Base-by-base conservation (phyloP, 1,139 yeast genomes). In the Kodamaea alishanica region DNA sequence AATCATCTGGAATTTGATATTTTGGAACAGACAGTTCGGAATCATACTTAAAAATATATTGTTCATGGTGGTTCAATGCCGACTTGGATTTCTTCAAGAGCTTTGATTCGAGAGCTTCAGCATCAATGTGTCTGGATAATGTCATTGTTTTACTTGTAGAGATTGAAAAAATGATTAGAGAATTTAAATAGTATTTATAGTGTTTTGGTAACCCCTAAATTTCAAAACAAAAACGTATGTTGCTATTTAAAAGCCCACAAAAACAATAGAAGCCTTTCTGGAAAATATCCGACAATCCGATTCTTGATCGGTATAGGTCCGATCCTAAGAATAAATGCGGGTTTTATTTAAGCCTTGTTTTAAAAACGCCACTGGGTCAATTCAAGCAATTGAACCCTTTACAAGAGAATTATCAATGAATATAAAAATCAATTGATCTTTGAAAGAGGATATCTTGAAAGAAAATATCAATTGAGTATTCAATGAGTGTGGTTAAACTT, bases 1-100 rank as follows among this genome's bases (percentile, higher is more conserved):
- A 84, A 9, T 68, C 51, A 26, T 68, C 58, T 1, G 90, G 90
- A 36, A 88, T 67, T 42, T 65, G 64, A 62, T 72, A 77, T 53
- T 76, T 76, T 34, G 79, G 77, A 8, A 58, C 63, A 40, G 45
- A 56, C 54, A 44, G 40, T 35, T 64, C 60, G 41, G 72, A 54
- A 38, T 60, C 60, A 46, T 69, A 70, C 38, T 54, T 49, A 39
- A 63, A 66, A 38, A 65, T 58, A 48, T 56, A 68, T 38, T 60
- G 56, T 43, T 67, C 71, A 23, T 47, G 48, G 31, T 49, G 42
- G 46, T 44, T 50, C 47, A 66, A 54, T 28, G 54, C 52, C 27
- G 52, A 38, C 37, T 44, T 48, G 40, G 28, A 42, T 31, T 56
- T 52, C 32, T 55, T 51, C 34, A 75, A 58, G 40, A 73, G 54